Evolutionary conservation across 192 early-diverging fungal genomes (phyloP).

Genomic region (Backusella tarrabulga): DNA sequence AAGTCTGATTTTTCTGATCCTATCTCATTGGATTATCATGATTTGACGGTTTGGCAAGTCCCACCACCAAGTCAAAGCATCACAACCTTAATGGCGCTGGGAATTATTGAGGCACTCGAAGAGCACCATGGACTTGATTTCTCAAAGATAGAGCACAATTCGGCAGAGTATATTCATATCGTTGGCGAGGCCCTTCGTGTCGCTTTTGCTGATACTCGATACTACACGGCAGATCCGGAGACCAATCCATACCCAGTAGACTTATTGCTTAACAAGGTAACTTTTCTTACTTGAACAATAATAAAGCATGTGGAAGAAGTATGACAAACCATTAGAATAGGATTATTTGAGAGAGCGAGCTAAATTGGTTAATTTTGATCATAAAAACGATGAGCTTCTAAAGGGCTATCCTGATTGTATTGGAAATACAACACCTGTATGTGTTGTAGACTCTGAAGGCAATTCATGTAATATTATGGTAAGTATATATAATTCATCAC

Average conservation of each 20-base stretch:
- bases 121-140: slow-evolving; percentile 38
- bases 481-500: slow-evolving; percentile 18
- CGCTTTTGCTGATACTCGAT: slow-evolving; percentile 76
- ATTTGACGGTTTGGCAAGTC: slow-evolving; percentile 62
- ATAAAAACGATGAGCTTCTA: slow-evolving; percentile 42
- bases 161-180: slow-evolving; percentile 63
- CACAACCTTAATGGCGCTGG: slow-evolving; percentile 66
- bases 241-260: slow-evolving; percentile 45
- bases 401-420: slow-evolving; percentile 57
- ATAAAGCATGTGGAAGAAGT: not conserved
- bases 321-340: not conserved
- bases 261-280: slow-evolving; percentile 50
- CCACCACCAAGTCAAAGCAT: slow-evolving; percentile 77
- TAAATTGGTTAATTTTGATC: slow-evolving; percentile 47
- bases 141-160: slow-evolving; percentile 47
- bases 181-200: slow-evolving; percentile 68
- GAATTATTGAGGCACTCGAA: slow-evolving; percentile 62
- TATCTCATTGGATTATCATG: slow-evolving; percentile 61
- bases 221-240: slow-evolving; percentile 65
- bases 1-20: slow-evolving; percentile 50
- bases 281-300: not conserved
- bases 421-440: slow-evolving; percentile 73
- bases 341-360: slow-evolving; percentile 59
- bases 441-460: slow-evolving; percentile 68
- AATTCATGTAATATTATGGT: slow-evolving; percentile 80